Evolutionary conservation across 2,329 filamentous ascomycete species (phyloP).

Genomic region (Periconia macrospinosa): DNA sequence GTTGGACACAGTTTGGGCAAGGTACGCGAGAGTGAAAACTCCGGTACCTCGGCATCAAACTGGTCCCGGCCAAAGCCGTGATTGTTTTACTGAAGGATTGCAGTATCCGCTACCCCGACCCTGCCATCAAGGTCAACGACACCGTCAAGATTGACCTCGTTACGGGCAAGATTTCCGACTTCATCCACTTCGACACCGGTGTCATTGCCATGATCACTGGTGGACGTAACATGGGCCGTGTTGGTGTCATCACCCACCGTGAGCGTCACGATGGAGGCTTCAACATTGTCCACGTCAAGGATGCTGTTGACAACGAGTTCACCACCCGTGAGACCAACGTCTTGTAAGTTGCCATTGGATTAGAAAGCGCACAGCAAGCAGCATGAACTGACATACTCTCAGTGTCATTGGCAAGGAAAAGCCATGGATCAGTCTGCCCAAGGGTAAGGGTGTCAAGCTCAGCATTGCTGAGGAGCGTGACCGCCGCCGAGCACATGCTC

Average conservation of each 20-base stretch:
- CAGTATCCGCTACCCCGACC: conserved; percentile 99
- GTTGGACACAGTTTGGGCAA: conserved; percentile 70
- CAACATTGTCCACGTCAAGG: conserved; percentile 99
- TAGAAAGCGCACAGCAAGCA: neutral
- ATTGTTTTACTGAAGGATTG: conserved; percentile 46
- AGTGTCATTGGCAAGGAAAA: conserved; percentile 93
- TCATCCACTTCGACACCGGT: conserved; percentile 98
- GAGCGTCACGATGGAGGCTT: conserved; percentile 99
- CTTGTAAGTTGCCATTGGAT: conserved; percentile 55
- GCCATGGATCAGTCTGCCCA: conserved; percentile 99
- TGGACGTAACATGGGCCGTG: conserved; percentile 99
- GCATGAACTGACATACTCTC: conserved; percentile 12
- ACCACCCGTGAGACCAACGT: conserved; percentile 99
- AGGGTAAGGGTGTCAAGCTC: conserved; percentile 99
- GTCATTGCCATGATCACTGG: conserved; percentile 98
- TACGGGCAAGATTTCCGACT: conserved; percentile 97
- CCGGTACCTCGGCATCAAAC: conserved; percentile 95
- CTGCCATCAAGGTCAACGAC: conserved; percentile 99
- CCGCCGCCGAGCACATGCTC: conserved; percentile 76
- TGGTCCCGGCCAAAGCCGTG: conserved; percentile 77
- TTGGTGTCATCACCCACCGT: conserved; percentile 99
- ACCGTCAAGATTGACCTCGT: conserved; percentile 98
- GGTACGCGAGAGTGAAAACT: conserved; percentile 35
- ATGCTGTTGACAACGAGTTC: conserved; percentile 99
- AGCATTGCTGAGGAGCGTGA: conserved; percentile 99